Evolutionary conservation across 2,329 filamentous ascomycete genomes (phyloP).

Genomic region (Gnomoniopsis sp.): DNA sequence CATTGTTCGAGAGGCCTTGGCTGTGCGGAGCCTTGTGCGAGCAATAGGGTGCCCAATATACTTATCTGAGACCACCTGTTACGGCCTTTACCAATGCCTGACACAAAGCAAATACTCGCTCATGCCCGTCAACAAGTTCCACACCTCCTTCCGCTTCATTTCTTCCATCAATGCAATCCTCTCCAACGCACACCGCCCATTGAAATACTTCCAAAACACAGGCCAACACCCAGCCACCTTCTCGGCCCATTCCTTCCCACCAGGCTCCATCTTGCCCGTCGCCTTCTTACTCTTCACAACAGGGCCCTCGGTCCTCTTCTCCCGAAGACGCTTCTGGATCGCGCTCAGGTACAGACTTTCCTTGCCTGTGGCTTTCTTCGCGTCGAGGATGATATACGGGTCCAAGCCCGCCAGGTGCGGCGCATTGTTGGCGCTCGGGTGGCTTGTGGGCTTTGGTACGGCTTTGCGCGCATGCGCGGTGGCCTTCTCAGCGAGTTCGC

Average conservation of each 20-base stretch:
- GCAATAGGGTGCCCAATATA: too few species aligned
- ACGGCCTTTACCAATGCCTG: constrained; percentile 60
- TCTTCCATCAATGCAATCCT: constrained; percentile 82
- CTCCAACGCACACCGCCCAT: constrained; percentile 81
- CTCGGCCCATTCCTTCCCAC: constrained; percentile 37
- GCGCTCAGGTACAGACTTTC: constrained; percentile 72
- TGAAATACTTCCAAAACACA: constrained; percentile 78
- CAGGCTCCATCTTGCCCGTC: background rate
- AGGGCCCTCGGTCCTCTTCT: constrained; percentile 18
- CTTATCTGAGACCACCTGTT: background rate
- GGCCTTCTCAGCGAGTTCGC: constrained; percentile 49
- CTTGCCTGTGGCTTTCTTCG: constrained; percentile 72
- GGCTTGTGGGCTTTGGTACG: constrained; percentile 44
- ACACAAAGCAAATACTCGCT: constrained; percentile 65
- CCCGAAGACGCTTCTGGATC: constrained; percentile 48
- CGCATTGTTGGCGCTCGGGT: constrained; percentile 55
- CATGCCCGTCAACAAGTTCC: constrained; percentile 62
- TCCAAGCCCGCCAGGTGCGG: constrained; percentile 53
- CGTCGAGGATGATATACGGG: constrained; percentile 71
- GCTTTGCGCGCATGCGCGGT: constrained; percentile 52
- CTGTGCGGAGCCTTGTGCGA: too few species aligned
- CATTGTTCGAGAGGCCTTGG: too few species aligned
- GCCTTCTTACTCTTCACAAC: background rate
- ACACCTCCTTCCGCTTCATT: constrained; percentile 80
- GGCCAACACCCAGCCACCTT: constrained; percentile 67